These are phyloP conservation scores for Magnusiomyces magnusii DNA, from an alignment of 1,139 yeast species.

Conservation along the genomic window DNA sequence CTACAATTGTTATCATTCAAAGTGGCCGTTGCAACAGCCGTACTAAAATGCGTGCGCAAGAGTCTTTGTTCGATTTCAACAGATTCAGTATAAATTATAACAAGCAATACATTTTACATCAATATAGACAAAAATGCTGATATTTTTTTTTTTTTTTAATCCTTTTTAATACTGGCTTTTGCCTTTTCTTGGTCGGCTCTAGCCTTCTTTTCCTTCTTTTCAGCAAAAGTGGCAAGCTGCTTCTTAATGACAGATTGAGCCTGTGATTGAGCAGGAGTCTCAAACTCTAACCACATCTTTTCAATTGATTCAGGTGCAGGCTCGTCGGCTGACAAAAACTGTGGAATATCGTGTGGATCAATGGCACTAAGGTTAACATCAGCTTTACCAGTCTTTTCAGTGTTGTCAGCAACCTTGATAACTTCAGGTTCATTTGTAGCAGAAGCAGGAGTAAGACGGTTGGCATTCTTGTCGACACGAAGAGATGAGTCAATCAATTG, in stretches of 20 bases:
- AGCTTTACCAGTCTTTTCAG: not conserved
- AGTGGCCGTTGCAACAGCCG: no score
- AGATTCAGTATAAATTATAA: no score
- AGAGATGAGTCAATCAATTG: not conserved
- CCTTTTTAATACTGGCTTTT: constrained; percentile 1
- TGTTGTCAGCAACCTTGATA: not conserved
- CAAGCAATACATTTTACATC: no score
- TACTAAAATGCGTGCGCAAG: no score
- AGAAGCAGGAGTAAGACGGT: not conserved
- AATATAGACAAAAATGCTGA: no score
- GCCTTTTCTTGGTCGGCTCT: not conserved
- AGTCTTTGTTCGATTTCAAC: no score
- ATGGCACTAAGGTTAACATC: no score
- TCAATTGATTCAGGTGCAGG: not conserved
- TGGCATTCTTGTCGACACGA: not conserved
- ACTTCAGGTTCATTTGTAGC: not conserved
- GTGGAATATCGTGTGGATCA: not conserved
- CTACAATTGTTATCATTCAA: no score
- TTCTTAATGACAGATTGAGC: not conserved
- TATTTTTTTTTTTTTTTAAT: not conserved
- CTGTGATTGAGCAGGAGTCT: not conserved
- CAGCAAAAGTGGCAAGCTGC: not conserved
- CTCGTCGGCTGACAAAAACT: not conserved
- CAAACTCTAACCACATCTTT: not conserved
- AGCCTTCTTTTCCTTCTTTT: constrained; percentile 1